Evolutionary conservation across 176 grass and related monocot genomes (phyloP), one percentile per base, ranked within the genome.

Genomic region (Zea luxurians): DNA sequence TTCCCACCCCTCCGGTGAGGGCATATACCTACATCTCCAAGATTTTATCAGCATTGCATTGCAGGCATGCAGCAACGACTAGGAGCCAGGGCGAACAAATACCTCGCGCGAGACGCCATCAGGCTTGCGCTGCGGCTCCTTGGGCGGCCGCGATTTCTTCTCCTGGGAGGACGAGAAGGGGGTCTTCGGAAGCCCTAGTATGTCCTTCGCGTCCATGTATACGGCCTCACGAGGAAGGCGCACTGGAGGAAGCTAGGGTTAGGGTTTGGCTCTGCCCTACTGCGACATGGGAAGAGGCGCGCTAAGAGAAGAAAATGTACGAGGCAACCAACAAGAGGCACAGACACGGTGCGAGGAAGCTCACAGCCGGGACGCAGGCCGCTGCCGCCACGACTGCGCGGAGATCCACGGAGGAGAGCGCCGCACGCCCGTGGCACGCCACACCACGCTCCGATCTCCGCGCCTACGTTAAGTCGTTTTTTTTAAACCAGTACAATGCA

Each of bases 21-120:
- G 92, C 92, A 71, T 98, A 95, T 34, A 98, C 92, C 96, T 98
- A 63, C 11, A 69, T 76, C 16, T 9, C 38, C 59, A 9, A 21
- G 48, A 1, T 1, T 10, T 9, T 7, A 62, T 52, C 10, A 82
- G 81, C 70, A 36, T 40, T 13, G 81, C 70, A 20, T n/a, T 1
- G 3, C 7, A 5, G 15, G 53, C 44, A 64, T 7, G 10, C 54
- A n/a, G 7, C 37, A 10, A 18, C 36, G 20, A 63, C 15, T 2
- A 78, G 41, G 13, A 11, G 61, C 6, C 42, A 63, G 11, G 78
- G 44, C 8, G 44, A 4, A 13, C 64, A 53, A 60, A 16, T 89
- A 93, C 92, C 88, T 99, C 92, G n/a, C 90, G 89, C 49, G 85
- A 90, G 41, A 99, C 89, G 37, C 96, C 96, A 95, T 99, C 96